Evolutionary conservation across 257 asterid species (phyloP), one percentile per base, ranked within the genome.

Genomic region (Capsicum rhomboideum): DNA sequence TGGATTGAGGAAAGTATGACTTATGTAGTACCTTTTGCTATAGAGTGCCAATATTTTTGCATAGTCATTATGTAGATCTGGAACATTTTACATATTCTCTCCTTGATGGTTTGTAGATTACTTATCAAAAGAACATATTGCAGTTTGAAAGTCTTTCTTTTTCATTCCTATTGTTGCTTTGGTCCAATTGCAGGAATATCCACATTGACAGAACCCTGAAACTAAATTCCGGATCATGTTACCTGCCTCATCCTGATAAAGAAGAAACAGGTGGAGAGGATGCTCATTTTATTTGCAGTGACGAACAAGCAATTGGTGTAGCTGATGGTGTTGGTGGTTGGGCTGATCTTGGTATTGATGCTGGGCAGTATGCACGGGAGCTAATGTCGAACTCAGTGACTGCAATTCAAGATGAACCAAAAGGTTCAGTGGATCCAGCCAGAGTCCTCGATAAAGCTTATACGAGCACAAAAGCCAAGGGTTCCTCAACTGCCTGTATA

Each of bases 311-410:
- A 84, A 90, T 95, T 68, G 98, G 99, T 85, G 98, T 96, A 63
- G 98, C 99, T 80, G 99, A 96, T 91, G 99, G 98, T 63, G 99
- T 96, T 6, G 99, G 98, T 80, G 99, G 99, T 61, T 96, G 99
- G 99, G 97, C 97, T 17, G 98, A 94, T 88, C 87, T 89, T 79
- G 99, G 99, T 67, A 90, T 94, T 79, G 91, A 94, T 88, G 91
- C 98, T 6, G 98, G 99, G 68, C 85, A 58, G 75, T 96, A 96
- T 88, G 97, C 99, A 44, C 98, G 98, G 31, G 98, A 96, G 87
- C 98, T 96, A 78, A 96, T 96, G 98, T 88, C 93, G 52, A 88
- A 96, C 84, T 92, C 99, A 2, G 98, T 92, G 34, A 77, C 87
- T 13, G 98, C 99, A 50, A 81, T 96, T 85, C 90, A 88, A 84